phyloP scores from a whole-genome alignment of 164 flowering plant species.

The Magnolia officinalis region DNA sequence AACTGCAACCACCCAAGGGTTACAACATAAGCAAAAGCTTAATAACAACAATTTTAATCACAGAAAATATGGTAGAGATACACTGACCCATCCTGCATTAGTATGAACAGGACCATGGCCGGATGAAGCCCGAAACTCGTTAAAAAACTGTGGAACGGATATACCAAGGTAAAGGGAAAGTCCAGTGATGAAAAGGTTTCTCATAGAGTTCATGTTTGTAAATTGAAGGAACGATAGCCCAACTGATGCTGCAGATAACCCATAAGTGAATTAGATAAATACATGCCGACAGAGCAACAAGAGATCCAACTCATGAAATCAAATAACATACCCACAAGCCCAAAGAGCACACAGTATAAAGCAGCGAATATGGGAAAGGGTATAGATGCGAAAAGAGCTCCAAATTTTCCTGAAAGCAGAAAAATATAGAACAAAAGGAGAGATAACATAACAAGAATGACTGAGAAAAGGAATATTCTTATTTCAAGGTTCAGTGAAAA shows the following conservation, averaged over 20 bases:
- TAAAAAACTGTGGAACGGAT: conserved; percentile 81
- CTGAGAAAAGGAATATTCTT: neutral
- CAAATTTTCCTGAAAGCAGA: conserved; percentile 82
- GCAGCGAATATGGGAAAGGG: conserved; percentile 95
- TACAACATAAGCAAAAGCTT: neutral
- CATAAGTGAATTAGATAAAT: neutral
- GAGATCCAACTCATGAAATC: conserved; percentile 1
- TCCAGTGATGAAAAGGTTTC: conserved; percentile 83
- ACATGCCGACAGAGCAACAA: neutral
- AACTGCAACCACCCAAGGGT: conserved; percentile 50
- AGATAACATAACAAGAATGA: neutral
- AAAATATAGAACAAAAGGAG: neutral
- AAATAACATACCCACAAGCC: conserved; percentile 77
- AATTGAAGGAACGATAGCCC: conserved; percentile 95
- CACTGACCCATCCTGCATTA: conserved; percentile 88
- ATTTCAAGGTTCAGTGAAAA: conserved; percentile 10
- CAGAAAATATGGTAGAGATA: neutral
- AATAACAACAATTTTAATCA: neutral
- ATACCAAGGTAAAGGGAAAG: conserved; percentile 91
- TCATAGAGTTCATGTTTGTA: conserved; percentile 97
- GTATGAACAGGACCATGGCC: conserved; percentile 79
- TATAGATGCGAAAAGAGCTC: conserved; percentile 98
- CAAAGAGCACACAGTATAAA: conserved; percentile 83
- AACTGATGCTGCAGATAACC: conserved; percentile 64
- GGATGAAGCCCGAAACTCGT: conserved; percentile 44